Evolutionary conservation across 768 basidiomycete species (phyloP), one percentile per base, ranked within the genome.

Genomic region (Infundibulicybe gibba): DNA sequence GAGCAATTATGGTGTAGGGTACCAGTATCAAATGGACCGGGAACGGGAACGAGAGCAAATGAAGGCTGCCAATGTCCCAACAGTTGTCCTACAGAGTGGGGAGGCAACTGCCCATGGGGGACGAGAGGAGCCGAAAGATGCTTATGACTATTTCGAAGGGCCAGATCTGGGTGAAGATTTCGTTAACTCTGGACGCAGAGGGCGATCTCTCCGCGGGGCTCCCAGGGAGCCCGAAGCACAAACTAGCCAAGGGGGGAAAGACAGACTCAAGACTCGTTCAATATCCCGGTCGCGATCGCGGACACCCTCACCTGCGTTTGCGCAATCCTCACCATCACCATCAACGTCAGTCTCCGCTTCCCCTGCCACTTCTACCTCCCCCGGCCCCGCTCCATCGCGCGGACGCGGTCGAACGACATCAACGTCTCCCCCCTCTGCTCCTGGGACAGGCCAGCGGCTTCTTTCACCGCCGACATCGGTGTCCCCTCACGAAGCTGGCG

Each of bases 91-190:
- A 6, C 52, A 47, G 17, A 25, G 20, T n/a, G 40, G 38, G 12
- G 40, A 50, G 25, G 38, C 41, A 35, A 32, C 34, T 37, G 3
- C 43, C 20, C 21, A 17, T 21, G 44, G 32, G 47, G 49, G 8
- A 60, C 63, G 64, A 21, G 61, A 62, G 33, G 69, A n/a, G n/a
- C n/a, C n/a, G n/a, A n/a, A n/a, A n/a, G n/a, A 70, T 51, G 76
- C 77, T 13, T 79, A 77, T 53, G 80, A 84, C 55, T 80, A 80
- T 61, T 83, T 83, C 53, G 75, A 65, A 9, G 80, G 77, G 2
- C 74, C 81, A 8, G 79, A 81, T 57, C 66, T 81, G 12, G 77
- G 76, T 2, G 76, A 76, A 44, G 79, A 77, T 49, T 76, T 69
- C 25, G 8, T 25, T 25, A 8, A 8, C 47, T 57, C 62, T 55